Evolutionary conservation across 139 green algal genomes (phyloP), one percentile per base, ranked within the genome.

Genomic region (Tetradesmus lagerheimii): DNA sequence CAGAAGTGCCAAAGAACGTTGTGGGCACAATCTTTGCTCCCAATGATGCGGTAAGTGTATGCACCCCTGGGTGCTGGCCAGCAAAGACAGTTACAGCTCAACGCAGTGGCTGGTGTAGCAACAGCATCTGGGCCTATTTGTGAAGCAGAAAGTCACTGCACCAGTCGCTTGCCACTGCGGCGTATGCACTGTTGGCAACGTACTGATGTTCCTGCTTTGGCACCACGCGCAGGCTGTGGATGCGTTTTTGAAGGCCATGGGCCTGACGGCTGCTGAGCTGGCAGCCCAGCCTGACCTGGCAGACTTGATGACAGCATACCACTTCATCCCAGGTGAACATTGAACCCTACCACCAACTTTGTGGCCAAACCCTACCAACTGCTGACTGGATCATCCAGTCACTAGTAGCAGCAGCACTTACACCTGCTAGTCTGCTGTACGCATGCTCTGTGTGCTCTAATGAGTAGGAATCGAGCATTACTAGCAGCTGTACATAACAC

Each of bases 21-120:
- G 38, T 88, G 3, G 83, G 83, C 14, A 88, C 83, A 39, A n/a
- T 88, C 38, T 88, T 88, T 64, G 62, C 83, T 8, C 83, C 83
- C 29, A 80, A 39, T 45, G 83, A 88, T 43, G 64, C 62, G 37
- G 83, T 88, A 35, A 80, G 83, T 34, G 43, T n/a, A 62, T n/a
- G 62, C 57, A 31, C 23, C 62, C 50, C n/a, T n/a, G n/a, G n/a
- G n/a, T n/a, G n/a, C n/a, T n/a, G n/a, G n/a, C n/a, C 83, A 62
- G 62, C 62, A 80, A 16, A 38, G 45, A 37, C 38, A 45, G 53
- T 1, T 27, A 14, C 27, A 71, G 27, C 41, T 31, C 47, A 62
- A 16, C 18, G n/a, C 15, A 29, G 1, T 11, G 39, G 39, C 78
- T 64, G 9, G 20, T 71, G 39, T n/a, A n/a, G n/a, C n/a, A 39